Conservation (phyloP, 805 yeast genomes). For the Candida berthetii region DNA sequence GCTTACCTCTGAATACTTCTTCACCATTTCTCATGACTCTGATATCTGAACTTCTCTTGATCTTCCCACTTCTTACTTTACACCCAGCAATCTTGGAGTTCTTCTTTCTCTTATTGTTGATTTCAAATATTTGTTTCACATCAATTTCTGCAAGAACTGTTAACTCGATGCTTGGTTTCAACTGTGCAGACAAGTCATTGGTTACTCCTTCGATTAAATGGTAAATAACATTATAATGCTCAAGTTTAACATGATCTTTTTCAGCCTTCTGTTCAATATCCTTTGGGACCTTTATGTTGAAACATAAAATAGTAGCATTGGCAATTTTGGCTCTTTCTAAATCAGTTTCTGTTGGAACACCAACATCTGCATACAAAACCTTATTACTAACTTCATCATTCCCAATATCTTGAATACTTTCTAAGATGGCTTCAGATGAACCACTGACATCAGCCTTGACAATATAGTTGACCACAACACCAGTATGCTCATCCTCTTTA, state of each 20-base stretch:
- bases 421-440: constrained; percentile 87
- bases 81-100: constrained; percentile 79
- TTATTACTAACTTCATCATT: constrained; percentile 73
- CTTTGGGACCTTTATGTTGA: constrained; percentile 67
- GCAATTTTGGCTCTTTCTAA: constrained; percentile 64
- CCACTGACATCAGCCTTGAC: constrained; percentile 92
- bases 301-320: constrained; percentile 68
- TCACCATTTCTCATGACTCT: constrained; percentile 49
- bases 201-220: constrained; percentile 83
- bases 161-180: constrained; percentile 62
- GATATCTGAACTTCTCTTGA: constrained; percentile 53
- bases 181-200: constrained; percentile 45
- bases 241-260: constrained; percentile 47
- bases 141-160: constrained; percentile 63
- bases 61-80: constrained; percentile 62
- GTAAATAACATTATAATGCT: constrained; percentile 75
- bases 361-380: constrained; percentile 74
- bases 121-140: constrained; percentile 65
- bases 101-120: constrained; percentile 50
- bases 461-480: constrained; percentile 49
- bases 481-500: constrained; percentile 15
- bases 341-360: constrained; percentile 65
- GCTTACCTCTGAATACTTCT: constrained; percentile 48
- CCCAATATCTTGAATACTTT: constrained; percentile 76
- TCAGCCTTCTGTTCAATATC: constrained; percentile 52